Percentiles rank a stretch among this genome's conserved stretches.
Evolutionary conservation across 2,329 filamentous ascomycete genomes (phyloP).

Genomic region (Apiospora kogelbergensis): DNA sequence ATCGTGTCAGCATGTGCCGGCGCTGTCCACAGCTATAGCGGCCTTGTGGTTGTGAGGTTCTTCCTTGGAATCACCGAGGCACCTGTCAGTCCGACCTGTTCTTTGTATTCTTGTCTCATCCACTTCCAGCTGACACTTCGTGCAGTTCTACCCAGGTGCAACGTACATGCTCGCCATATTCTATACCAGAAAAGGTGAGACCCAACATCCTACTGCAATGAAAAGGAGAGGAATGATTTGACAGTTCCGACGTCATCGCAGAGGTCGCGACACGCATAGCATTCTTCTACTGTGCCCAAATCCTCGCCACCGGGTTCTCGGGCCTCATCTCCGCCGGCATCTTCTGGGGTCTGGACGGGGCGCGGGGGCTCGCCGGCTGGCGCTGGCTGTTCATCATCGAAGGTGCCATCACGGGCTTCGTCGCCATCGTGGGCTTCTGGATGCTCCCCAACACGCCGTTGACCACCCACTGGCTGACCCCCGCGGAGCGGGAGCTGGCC

Average conservation of each 20-base stretch:
- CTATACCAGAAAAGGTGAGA: constrained; percentile 9
- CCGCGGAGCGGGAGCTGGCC: constrained; percentile 47
- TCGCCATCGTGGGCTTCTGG: constrained; percentile 64
- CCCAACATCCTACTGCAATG: too few species aligned
- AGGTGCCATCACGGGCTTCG: constrained; percentile 59
- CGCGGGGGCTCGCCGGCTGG: constrained; percentile 46
- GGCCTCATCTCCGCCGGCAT: constrained; percentile 61
- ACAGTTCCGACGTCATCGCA: background rate
- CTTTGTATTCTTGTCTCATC: too few species aligned
- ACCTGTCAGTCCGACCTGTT: background rate
- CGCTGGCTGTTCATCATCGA: constrained; percentile 55
- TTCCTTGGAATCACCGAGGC: constrained; percentile 16
- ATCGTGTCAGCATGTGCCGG: constrained; percentile 41
- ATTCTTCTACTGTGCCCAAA: constrained; percentile 36
- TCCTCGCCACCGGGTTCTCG: constrained; percentile 48
- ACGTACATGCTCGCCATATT: constrained; percentile 13
- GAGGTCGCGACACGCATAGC: constrained; percentile 28
- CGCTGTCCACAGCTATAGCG: constrained; percentile 36
- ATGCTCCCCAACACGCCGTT: constrained; percentile 40
- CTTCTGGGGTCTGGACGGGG: constrained; percentile 51
- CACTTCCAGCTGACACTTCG: background rate
- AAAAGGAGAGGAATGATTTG: background rate
- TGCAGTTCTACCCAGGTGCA: constrained; percentile 10
- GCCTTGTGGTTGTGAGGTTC: constrained; percentile 36
- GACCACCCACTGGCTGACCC: constrained; percentile 44